Base-by-base conservation (phyloP, 108 stramenopile genomes). In the Parietichytrium sp. region DNA sequence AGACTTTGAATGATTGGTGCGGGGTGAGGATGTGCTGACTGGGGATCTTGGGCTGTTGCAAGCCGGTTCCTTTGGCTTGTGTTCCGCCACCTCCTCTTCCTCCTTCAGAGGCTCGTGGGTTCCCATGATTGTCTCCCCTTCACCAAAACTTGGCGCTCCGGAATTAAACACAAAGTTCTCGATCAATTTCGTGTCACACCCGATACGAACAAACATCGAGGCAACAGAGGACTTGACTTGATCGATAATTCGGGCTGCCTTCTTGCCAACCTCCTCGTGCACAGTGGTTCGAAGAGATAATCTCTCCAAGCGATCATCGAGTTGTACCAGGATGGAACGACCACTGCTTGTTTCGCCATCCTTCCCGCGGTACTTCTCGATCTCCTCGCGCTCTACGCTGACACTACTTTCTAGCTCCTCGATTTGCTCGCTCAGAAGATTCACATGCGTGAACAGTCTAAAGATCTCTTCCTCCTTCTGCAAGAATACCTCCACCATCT, bases 121-220 rank as follows among this genome's bases (percentile, higher is more conserved):
- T 38, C 61, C 61, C 15, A 50, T 50, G n/a, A n/a, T n/a, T n/a
- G n/a, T n/a, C n/a, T n/a, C n/a, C n/a, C n/a, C n/a, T n/a, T n/a
- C n/a, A n/a, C n/a, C n/a, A n/a, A n/a, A n/a, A n/a, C n/a, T n/a
- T n/a, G n/a, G n/a, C n/a, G n/a, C n/a, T 18, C 49, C 49, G 18
- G 10, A 45, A n/a, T 72, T 33, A 6, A 10, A 33, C 23, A 72
- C 61, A 20, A 72, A 72, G 61, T 72, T 45, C 8, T 72, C 61
- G 3, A 72, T 72, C 20, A 72, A 25, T 42, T 72, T 72, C n/a
- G 61, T 72, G 42, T 72, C 61, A 25, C 61, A 72, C 16, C 61
- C 61, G 33, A 72, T 72, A 42, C 61, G 61, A 25, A 72, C 61
- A 72, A 72, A 72, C 23, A 72, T 31, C 12, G 61, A 72, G 15